Evolutionary conservation across 2,329 filamentous ascomycete species (phyloP).

Genomic region (Botrytis hyacinthi): DNA sequence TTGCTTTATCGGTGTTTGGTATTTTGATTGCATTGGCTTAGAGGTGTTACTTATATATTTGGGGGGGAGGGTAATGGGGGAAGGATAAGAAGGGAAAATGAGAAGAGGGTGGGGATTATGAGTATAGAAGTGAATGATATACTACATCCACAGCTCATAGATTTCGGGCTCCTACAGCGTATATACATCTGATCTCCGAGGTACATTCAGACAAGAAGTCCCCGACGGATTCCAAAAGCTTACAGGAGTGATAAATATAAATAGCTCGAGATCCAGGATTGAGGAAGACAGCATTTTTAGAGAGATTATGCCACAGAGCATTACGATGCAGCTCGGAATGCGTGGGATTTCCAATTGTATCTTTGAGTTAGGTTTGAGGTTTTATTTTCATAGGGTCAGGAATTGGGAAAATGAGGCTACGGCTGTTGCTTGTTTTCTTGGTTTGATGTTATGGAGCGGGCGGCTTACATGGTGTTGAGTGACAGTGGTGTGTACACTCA

Average conservation of each 20-base stretch:
- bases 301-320: neutral
- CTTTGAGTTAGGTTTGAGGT: neutral
- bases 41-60: neutral
- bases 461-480: neutral
- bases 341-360: neutral
- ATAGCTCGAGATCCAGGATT: accelerated
- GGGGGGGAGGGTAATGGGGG: no score
- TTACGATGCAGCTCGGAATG: neutral
- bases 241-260: neutral
- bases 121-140: neutral
- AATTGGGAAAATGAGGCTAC: neutral
- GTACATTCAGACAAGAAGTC: neutral
- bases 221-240: accelerated
- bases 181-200: neutral
- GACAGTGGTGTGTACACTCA: accelerated
- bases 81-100: no score
- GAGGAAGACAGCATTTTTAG: accelerated
- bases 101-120: neutral
- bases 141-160: neutral
- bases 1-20: no score
- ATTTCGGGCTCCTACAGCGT: accelerated
- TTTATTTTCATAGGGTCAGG: neutral
- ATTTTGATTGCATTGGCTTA: no score
- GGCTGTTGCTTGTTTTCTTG: neutral
- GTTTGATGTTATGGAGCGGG: no score